These are phyloP conservation scores for Fusarium chuoi DNA, from an alignment of 2,329 filamentous ascomycete species.

Conservation along the genomic window DNA sequence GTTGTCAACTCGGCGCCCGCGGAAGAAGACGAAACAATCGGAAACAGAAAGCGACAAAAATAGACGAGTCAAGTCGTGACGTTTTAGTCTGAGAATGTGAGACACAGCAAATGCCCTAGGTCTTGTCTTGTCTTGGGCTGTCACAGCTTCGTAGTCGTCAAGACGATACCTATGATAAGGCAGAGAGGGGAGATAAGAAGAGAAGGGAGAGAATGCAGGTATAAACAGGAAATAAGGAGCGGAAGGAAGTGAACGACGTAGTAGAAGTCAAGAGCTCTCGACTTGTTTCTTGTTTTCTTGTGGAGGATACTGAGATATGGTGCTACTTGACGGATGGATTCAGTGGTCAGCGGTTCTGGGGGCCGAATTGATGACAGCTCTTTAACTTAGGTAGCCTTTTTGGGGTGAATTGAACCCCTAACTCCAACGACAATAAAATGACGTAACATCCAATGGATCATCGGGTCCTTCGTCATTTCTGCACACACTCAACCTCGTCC, in stretches of 20 bases:
- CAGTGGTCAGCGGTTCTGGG: constrained; percentile 7
- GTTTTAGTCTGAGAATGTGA: not conserved
- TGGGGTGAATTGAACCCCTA: constrained; percentile 16
- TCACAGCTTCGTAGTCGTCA: constrained; percentile 3
- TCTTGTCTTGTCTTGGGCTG: constrained; percentile 6
- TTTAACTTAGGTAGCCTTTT: not conserved
- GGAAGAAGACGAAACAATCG: constrained; percentile 3
- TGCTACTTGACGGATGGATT: not conserved
- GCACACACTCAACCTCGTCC: constrained; percentile 4
- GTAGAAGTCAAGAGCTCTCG: constrained; percentile 22
- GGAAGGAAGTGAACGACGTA: constrained; percentile 15
- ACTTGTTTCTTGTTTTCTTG: constrained; percentile 21
- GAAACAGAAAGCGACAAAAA: not conserved
- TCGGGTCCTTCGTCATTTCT: constrained; percentile 25
- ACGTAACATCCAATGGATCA: constrained; percentile 19
- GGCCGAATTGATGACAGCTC: constrained; percentile 12
- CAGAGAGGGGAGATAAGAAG: not conserved
- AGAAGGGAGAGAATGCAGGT: not conserved
- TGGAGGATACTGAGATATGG: not conserved
- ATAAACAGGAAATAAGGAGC: not conserved
- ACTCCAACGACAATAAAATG: constrained; percentile 7
- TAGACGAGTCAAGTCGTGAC: not conserved
- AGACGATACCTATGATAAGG: not conserved
- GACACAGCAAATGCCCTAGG: constrained; percentile 11
- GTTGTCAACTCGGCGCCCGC: constrained; percentile 3